Evolutionary conservation across 495 filamentous ascomycete genomes (phyloP).

Genomic region (Sabuloglossum arenarium): DNA sequence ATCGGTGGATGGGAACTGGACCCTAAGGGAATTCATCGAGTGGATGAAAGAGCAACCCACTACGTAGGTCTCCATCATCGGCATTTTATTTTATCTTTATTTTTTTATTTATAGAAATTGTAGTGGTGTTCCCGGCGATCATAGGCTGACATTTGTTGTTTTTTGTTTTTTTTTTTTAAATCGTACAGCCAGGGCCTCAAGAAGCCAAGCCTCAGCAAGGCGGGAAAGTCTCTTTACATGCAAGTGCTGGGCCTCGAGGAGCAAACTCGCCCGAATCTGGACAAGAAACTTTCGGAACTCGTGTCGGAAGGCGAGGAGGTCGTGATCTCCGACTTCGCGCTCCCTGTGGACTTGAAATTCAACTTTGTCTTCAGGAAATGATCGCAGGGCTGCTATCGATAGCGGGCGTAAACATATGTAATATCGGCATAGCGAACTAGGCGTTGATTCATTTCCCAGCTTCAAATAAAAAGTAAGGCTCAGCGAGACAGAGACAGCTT

Average conservation of each 20-base stretch:
- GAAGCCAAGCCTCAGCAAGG: constrained; percentile 71
- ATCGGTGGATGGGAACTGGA: constrained; percentile 44
- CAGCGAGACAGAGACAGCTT: no score
- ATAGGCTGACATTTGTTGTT: neutral
- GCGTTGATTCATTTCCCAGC: neutral
- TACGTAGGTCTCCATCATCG: constrained; percentile 18
- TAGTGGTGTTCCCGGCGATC: no score
- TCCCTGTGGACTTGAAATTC: constrained; percentile 27
- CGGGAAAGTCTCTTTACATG: constrained; percentile 73
- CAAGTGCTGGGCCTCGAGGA: constrained; percentile 64
- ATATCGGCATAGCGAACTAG: neutral
- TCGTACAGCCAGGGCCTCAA: constrained; percentile 23
- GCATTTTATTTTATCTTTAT: neutral
- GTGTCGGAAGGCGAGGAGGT: constrained; percentile 49
- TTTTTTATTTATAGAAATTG: no score
- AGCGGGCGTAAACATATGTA: neutral
- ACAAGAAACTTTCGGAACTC: constrained; percentile 48
- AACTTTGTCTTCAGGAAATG: constrained; percentile 44
- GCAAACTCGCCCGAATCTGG: constrained; percentile 62
- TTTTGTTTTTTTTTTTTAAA: constrained; percentile 50
- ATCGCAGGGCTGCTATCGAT: no score
- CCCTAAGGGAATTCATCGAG: constrained; percentile 71
- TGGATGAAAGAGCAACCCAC: constrained; percentile 65
- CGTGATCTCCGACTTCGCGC: constrained; percentile 65
- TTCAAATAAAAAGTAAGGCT: neutral